These are phyloP conservation scores for Pythium rhizo-oryzae DNA, from an alignment of 352 stramenopile species.

Conservation along the genomic window DNA sequence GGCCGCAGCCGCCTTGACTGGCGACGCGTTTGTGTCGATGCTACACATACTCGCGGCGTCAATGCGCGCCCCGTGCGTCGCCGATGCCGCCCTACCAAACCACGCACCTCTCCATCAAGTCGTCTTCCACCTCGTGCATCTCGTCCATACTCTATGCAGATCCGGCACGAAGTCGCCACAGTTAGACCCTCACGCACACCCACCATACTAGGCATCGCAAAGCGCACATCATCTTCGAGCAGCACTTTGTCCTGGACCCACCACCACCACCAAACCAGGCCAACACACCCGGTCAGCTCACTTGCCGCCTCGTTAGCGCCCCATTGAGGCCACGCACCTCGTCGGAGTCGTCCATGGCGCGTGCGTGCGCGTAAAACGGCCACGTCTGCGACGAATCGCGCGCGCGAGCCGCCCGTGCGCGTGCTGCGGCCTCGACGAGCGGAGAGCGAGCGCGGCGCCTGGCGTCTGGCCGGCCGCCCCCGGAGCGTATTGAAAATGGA, in stretches of 20 bases:
- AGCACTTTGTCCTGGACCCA: conserved; percentile 46
- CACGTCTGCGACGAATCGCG: too few relatives aligned
- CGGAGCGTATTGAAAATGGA: too few relatives aligned
- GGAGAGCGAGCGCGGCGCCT: not conserved
- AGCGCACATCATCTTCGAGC: conserved; percentile 51
- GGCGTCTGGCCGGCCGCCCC: too few relatives aligned
- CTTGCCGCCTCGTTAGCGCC: too few relatives aligned
- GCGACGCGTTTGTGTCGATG: conserved; percentile 56
- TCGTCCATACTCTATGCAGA: conserved; percentile 76
- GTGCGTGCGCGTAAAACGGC: too few relatives aligned
- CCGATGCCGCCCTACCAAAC: too few relatives aligned
- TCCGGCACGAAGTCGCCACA: too few relatives aligned
- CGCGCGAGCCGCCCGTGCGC: not conserved
- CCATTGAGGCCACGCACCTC: conserved; percentile 26
- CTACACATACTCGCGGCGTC: conserved; percentile 22
- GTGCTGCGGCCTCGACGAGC: not conserved
- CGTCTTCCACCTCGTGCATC: conserved; percentile 61
- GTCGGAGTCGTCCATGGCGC: conserved; percentile 71
- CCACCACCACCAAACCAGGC: too few relatives aligned
- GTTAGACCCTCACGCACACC: not conserved
- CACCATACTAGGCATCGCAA: too few relatives aligned
- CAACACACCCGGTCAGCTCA: too few relatives aligned
- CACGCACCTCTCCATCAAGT: conserved; percentile 51
- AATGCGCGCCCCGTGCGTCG: not conserved
- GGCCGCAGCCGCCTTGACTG: conserved; percentile 24